phyloP scores from a whole-genome alignment of 805 yeast genomes.

The Maudiozyma saulgeensis region DNA sequence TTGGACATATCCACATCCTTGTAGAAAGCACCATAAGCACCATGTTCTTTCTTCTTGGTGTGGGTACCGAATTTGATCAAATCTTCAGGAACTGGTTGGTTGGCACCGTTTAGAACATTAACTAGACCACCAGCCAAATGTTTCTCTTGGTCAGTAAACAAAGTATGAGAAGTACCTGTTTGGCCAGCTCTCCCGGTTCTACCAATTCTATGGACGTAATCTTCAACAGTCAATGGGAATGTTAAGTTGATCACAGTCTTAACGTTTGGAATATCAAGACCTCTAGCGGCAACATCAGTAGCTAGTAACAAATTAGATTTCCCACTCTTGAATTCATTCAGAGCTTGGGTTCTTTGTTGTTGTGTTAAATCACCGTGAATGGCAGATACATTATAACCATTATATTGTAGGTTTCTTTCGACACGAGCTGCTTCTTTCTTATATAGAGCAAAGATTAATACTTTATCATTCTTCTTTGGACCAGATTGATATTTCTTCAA shows the following conservation, averaged over 20 bases:
- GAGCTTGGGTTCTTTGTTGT: conserved; percentile 81
- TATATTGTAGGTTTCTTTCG: conserved; percentile 61
- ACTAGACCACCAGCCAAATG: conserved; percentile 90
- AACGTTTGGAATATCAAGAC: conserved; percentile 94
- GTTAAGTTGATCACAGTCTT: conserved; percentile 90
- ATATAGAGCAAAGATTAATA: conserved; percentile 86
- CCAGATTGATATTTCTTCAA: conserved; percentile 68
- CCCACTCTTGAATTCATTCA: conserved; percentile 78
- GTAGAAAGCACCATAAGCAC: conserved; percentile 96
- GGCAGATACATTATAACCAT: conserved; percentile 79
- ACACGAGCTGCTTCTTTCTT: conserved; percentile 94
- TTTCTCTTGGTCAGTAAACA: conserved; percentile 94
- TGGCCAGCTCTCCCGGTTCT: conserved; percentile 98
- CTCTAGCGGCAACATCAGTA: conserved; percentile 97
- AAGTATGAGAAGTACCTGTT: conserved; percentile 87
- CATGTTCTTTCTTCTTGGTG: conserved; percentile 94
- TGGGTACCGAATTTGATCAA: conserved; percentile 92
- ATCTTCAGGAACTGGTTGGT: conserved; percentile 93
- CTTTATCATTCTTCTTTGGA: conserved; percentile 60
- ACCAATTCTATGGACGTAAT: conserved; percentile 94
- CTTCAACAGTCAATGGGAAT: conserved; percentile 93
- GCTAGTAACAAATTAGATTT: conserved; percentile 71
- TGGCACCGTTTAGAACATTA: conserved; percentile 87
- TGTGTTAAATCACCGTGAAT: conserved; percentile 94
- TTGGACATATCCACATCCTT: conserved; percentile 82